Conservation (phyloP, 78 protist genomes). For the Dictyostelium brefeldianum region DNA sequence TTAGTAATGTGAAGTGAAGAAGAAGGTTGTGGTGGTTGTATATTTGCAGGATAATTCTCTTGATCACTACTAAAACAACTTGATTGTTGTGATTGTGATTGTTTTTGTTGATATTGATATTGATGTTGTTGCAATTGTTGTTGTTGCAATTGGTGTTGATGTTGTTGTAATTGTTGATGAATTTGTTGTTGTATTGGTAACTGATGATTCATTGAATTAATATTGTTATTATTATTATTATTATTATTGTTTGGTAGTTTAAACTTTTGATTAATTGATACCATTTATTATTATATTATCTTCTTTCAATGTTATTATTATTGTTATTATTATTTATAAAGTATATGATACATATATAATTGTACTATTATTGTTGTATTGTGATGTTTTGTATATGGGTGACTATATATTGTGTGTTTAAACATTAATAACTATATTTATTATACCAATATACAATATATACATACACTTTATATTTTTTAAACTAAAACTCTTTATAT, state of each 20-base stretch:
- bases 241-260: conserved; percentile 6
- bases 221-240: no score
- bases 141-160: neutral
- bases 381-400: no score
- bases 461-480: no score
- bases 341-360: no score
- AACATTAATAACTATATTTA: no score
- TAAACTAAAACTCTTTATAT: no score
- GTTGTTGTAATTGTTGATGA: neutral
- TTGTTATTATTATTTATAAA: no score
- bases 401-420: no score
- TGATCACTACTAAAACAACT: conserved; percentile 15
- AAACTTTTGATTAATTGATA: conserved; percentile 17
- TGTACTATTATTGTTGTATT: no score
- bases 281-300: neutral
- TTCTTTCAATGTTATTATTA: no score
- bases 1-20: conserved; percentile 38
- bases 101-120: neutral
- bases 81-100: neutral
- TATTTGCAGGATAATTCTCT: conserved; percentile 17
- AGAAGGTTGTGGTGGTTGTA: neutral
- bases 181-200: conserved; percentile 13
- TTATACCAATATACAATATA: no score
- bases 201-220: neutral
- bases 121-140: neutral